phyloP scores from a whole-genome alignment of 768 basidiomycete species.

The Leccinum barrowsii region DNA sequence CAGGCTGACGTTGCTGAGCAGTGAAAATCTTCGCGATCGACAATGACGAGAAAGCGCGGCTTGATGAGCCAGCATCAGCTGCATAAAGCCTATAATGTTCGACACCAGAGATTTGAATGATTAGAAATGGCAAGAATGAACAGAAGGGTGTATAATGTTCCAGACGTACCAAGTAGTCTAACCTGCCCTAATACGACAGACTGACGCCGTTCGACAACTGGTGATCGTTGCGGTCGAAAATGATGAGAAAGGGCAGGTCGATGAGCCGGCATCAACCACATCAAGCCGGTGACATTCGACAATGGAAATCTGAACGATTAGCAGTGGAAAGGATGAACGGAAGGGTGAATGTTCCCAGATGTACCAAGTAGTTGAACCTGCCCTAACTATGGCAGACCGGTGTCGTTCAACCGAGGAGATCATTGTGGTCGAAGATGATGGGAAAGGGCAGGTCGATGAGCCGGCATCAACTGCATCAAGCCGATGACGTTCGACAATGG shows the following conservation, averaged over 20 bases:
- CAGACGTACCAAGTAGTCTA: not conserved
- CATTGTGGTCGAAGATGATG: not conserved
- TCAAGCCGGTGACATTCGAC: not conserved
- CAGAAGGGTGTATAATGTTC: not conserved
- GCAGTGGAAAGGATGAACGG: not conserved
- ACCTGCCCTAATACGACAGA: not conserved
- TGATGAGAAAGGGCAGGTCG: not conserved
- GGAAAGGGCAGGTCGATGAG: not conserved
- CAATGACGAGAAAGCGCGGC: too few species aligned
- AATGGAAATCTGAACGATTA: not conserved
- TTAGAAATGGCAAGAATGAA: not conserved
- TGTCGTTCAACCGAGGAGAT: not conserved
- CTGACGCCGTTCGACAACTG: not conserved
- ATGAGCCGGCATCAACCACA: not conserved
- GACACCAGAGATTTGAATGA: not conserved
- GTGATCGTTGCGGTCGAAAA: not conserved
- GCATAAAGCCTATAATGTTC: not conserved
- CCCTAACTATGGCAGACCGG: not conserved
- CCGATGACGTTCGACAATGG: not conserved
- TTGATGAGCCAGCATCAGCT: not conserved
- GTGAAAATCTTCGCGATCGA: not conserved
- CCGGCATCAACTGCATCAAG: not conserved
- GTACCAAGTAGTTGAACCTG: not conserved
- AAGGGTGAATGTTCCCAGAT: not conserved
- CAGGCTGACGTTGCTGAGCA: too few species aligned